These are phyloP conservation scores for Pleurotus tuber-regium DNA, from an alignment of 768 basidiomycete species.

Conservation along the genomic window DNA sequence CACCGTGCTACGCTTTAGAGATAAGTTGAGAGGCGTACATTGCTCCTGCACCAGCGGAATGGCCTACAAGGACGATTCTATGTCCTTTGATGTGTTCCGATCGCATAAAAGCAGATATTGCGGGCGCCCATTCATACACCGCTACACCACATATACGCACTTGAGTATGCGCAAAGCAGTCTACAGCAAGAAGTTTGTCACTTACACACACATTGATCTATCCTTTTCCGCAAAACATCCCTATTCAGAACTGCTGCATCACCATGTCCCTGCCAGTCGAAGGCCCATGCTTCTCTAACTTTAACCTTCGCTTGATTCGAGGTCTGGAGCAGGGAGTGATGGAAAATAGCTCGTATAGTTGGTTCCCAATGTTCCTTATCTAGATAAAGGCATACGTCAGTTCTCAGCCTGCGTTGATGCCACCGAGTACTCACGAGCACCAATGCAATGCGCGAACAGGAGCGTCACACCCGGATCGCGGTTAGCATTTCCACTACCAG, in stretches of 20 bases:
- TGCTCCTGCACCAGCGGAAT: constrained; percentile 41
- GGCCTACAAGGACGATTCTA: constrained; percentile 36
- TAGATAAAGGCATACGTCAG: too few species aligned
- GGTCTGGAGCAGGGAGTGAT: not conserved
- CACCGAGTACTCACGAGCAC: constrained; percentile 42
- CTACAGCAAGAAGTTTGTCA: too few species aligned
- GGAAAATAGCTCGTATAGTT: constrained; percentile 36
- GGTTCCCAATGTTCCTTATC: constrained; percentile 61
- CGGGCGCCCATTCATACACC: constrained; percentile 35
- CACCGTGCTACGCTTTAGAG: not conserved
- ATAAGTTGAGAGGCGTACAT: constrained; percentile 24
- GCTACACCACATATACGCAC: too few species aligned
- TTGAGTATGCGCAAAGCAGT: too few species aligned
- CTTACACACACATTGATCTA: too few species aligned
- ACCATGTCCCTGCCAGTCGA: constrained; percentile 52
- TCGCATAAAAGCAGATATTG: constrained; percentile 30
- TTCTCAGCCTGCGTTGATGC: too few species aligned
- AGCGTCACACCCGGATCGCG: constrained; percentile 45
- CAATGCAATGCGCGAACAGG: constrained; percentile 46
- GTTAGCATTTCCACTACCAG: constrained; percentile 22
- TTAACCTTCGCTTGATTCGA: not conserved
- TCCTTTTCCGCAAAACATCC: constrained; percentile 25
- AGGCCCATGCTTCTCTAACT: constrained; percentile 46
- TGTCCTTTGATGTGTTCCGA: constrained; percentile 32
- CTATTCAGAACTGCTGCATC: constrained; percentile 45